Evolutionary conservation across 179 eudicot genomes (phyloP), one percentile per base, ranked within the genome.

Genomic region (Patellifolia procumbens): DNA sequence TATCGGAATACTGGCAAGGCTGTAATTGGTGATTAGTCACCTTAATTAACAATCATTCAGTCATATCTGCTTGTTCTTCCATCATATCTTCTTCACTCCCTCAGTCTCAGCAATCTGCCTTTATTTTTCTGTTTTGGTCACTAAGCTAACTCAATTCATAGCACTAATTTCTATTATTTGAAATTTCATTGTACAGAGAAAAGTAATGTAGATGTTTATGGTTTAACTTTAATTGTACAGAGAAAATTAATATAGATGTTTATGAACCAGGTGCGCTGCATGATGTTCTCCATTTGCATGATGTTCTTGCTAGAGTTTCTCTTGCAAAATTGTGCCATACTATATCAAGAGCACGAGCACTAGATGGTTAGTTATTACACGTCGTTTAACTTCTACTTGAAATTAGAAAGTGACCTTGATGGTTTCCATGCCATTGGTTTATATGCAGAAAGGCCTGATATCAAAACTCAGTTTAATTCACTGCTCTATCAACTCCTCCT

Each of bases 231-330:
- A n/a, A n/a, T n/a, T n/a, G n/a, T n/a, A n/a, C n/a, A n/a, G n/a
- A 10, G 6, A 34, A 19, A 37, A 29, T 15, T 80, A 56, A 70
- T 46, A 7, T 39, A 43, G n/a, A 32, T 74, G 65, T 60, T 74
- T 61, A 37, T 82, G 80, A 67, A 84, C 39, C 89, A 96, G 99
- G 99, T 55, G 96, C 94, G 72, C 83, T 96, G 76, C 99, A 91
- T 76, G 98, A 96, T 82, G 89, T 96, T 79, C 93, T 96, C 61
- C 97, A 93, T 85, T 83, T 93, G 90, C 97, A 93, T 84, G 99
- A 96, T 81, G 99, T 96, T 78, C 97, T 96, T 76, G 99, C 98
- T 75, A 88, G 99, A 88, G 99, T 96, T 82, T 92, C 99, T 34
- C 93, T 96, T 49, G 98, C 98, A 81, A 91, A 90, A 81, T 86